phyloP scores from a whole-genome alignment of 257 asterid genomes.

The Plantago major region DNA sequence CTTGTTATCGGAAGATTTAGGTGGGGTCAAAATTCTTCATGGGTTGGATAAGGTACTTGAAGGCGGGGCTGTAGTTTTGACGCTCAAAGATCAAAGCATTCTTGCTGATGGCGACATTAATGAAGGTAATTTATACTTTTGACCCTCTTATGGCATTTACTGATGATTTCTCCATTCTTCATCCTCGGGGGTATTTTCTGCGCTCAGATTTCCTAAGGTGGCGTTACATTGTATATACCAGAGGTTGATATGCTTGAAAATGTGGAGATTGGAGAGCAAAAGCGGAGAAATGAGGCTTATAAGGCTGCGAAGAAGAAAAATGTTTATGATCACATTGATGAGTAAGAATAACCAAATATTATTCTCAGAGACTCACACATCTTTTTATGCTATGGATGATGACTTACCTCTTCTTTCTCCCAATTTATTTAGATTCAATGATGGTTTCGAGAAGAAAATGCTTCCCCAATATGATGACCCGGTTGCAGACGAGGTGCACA shows the following conservation, averaged over 20 bases:
- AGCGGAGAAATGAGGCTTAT: constrained; percentile 82
- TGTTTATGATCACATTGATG: constrained; percentile 53
- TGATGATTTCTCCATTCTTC: constrained; percentile 26
- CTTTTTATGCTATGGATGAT: not conserved
- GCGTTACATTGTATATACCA: constrained; percentile 77
- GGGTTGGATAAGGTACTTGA: constrained; percentile 90
- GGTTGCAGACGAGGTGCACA: constrained; percentile 67
- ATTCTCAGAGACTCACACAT: constrained; percentile 4
- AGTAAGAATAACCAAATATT: constrained; percentile 41
- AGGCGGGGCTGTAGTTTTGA: constrained; percentile 93
- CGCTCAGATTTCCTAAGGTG: constrained; percentile 94
- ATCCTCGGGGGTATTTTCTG: constrained; percentile 56
- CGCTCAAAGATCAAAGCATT: constrained; percentile 95
- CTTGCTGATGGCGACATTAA: constrained; percentile 80
- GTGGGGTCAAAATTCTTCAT: constrained; percentile 85
- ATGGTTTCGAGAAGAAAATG: constrained; percentile 55
- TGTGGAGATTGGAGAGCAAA: constrained; percentile 98
- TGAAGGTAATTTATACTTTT: constrained; percentile 48
- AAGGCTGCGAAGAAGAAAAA: constrained; percentile 85
- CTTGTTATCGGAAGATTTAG: constrained; percentile 47
- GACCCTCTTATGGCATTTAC: constrained; percentile 11
- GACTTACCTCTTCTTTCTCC: constrained; percentile 15
- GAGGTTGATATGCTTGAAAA: constrained; percentile 97
- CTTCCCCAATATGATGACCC: constrained; percentile 98
- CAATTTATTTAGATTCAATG: constrained; percentile 52